Conservation (phyloP, 2,329 filamentous ascomycete genomes). For the Penicillium sp. region DNA sequence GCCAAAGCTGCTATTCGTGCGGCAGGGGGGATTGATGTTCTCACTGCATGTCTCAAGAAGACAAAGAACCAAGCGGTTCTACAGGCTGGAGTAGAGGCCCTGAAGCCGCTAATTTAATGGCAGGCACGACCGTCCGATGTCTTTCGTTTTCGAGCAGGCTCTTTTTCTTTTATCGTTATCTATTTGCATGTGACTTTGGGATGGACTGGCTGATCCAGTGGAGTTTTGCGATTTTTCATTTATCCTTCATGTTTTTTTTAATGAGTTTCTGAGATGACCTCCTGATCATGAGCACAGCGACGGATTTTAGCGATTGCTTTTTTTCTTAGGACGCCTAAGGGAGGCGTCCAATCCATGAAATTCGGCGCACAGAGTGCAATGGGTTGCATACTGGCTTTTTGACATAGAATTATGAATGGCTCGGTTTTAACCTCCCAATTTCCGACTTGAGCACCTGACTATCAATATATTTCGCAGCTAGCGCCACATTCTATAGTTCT, state of each 20-base stretch:
- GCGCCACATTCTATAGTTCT: neutral
- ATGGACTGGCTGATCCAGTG: slow-evolving; percentile 1
- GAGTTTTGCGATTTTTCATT: slow-evolving; percentile 5
- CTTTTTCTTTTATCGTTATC: slow-evolving; percentile 6
- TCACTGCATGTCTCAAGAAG: slow-evolving; percentile 63
- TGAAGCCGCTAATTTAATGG: slow-evolving; percentile 57
- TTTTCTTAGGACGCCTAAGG: neutral
- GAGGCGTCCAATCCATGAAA: neutral
- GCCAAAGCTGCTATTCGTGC: slow-evolving; percentile 54
- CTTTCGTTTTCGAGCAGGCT: slow-evolving; percentile 2
- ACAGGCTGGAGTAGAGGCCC: slow-evolving; percentile 59
- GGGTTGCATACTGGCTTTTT: neutral
- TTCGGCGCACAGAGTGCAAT: neutral
- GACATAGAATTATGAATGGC: slow-evolving; percentile 1
- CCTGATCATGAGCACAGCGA: slow-evolving; percentile 15
- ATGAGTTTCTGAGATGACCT: slow-evolving; percentile 6
- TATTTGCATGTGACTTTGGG: slow-evolving; percentile 9
- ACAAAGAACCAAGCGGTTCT: slow-evolving; percentile 62
- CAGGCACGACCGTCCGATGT: neutral
- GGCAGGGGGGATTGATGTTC: slow-evolving; percentile 55
- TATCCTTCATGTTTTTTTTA: slow-evolving; percentile 1
- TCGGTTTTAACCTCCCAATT: neutral
- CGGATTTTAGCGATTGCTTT: slow-evolving; percentile 16
- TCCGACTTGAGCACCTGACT: slow-evolving; percentile 2
- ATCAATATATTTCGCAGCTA: neutral